Base-by-base conservation (phyloP, 441 rosid genomes). In the Geranium incanum region DNA sequence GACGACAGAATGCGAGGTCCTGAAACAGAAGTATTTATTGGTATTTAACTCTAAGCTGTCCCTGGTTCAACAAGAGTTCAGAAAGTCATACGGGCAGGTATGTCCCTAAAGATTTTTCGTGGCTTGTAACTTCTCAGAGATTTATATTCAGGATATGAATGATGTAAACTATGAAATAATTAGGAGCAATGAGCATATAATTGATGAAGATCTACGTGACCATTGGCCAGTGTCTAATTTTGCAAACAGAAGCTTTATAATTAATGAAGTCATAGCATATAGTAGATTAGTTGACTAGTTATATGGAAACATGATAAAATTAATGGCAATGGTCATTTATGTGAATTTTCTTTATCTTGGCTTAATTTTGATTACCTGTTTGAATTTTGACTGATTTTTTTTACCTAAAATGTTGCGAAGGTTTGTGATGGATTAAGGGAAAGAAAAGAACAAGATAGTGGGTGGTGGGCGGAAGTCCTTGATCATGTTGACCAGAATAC, bases 381-480 rank as follows among this genome's bases (percentile, higher is more conserved):
- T 74, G 43, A 71, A 57, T 55, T 66, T 62, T 64, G 67, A 74
- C 38, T 45, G 33, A 21, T 21, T 48, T 15, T 67, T 36, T 37
- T 64, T 63, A 63, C 66, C 16, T 59, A 59, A 55, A 19, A 72
- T 50, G 65, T 60, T 81, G 81, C 81, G 68, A 79, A 94, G 99
- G 97, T 90, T 83, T 79, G 78, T 71, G 79, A 84, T 77, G 85
- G 85, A 69, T 76, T 81, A 66, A 73, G 79, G 50, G 81, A 81
- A 28, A 72, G 77, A 71, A 81, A 84, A 76, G 74, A 83, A 76
- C 85, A 85, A 74, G 69, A 73, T 70, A 78, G 81, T 39, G 71
- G 76, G 81, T 94, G 99, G 99, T 94, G 99, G 99, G 80, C 92
- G 81, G 91, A 92, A 79, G 91, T 87, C 67, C 88, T 94, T 73